Base-by-base conservation (phyloP, 371 early-diverging fungal genomes). In the Syncephalis plumigaleata region DNA sequence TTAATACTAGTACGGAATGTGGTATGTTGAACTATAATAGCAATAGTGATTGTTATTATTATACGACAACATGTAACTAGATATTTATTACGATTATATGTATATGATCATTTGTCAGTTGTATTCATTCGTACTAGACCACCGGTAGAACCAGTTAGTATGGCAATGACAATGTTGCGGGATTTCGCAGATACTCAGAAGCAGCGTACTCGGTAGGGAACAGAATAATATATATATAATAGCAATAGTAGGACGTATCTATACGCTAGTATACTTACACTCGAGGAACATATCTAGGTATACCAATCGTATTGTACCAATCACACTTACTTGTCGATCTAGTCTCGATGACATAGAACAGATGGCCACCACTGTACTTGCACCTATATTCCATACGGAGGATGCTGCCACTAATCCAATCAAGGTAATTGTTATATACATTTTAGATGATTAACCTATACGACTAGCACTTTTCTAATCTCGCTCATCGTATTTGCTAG, bases 301-400 rank as follows among this genome's bases (percentile, higher is more conserved):
- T 53, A 68, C 68, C 22, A 73, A 71, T 24, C 67, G 81, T 16
- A 57, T 78, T 16, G 57, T 81, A 20, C 84, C 84, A 4, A 70
- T 80, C 0, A 59, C 66, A 24, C 68, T 73, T 44, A 73, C 72
- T 0, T 75, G 77, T 53, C 61, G 61, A 36, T 67, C 77, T 15
- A 67, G 73, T 47, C 47, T 75, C 48, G 57, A 54, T 9, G 75
- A 76, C 43, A 79, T 84, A 27, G 54, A 67, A n/a, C 50, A 46
- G 1, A 50, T 73, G 48, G 71, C 75, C n/a, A 58, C 62, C 39
- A 53, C 59, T 25, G 44, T 84, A 0, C 47, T 81, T 16, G 55
- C 53, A n/a, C 68, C 72, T 8, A 59, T 68, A 43, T 81, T 84
- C 47, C 55, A 64, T 49, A 57, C 60, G 2, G 60, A 62, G 20